A percentile compares a stretch with the other conserved stretches of the same genome.
Conservation (phyloP, 345 rosid genomes). For the Fremontodendron californicum region DNA sequence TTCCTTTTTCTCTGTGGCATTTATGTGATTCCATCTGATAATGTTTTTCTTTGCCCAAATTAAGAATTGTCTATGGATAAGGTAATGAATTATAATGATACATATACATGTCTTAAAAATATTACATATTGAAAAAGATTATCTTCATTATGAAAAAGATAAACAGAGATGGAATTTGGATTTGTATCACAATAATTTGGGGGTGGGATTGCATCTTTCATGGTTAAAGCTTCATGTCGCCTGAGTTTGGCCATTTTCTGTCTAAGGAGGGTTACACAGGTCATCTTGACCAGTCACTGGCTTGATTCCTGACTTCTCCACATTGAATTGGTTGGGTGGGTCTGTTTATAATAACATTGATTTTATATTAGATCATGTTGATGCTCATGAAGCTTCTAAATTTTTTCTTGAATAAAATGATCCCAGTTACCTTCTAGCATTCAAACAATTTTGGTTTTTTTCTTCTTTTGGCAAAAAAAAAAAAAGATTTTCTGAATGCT, state of each 20-base stretch:
- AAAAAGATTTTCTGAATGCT: neutral
- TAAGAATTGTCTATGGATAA: neutral
- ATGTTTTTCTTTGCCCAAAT: neutral
- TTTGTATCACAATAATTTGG: neutral
- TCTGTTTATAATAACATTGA: neutral
- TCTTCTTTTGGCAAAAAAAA: neutral
- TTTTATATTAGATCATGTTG: neutral
- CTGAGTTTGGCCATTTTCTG: conserved; percentile 3
- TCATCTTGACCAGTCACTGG: neutral
- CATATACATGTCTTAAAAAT: neutral
- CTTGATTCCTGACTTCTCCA: neutral
- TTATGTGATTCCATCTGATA: neutral
- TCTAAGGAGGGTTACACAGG: neutral
- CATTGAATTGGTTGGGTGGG: conserved; percentile 1
- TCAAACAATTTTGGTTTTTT: neutral
- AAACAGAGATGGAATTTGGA: neutral
- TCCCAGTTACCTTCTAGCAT: neutral
- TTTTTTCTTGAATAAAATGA: neutral
- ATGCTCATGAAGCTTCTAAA: neutral
- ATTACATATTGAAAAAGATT: neutral
- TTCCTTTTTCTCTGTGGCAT: neutral
- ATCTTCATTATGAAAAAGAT: neutral
- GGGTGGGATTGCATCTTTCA: neutral
- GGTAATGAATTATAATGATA: neutral
- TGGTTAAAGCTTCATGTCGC: neutral